Evolutionary conservation across 2,329 filamentous ascomycete species (phyloP).

Genomic region (Rutstroemia sp.): DNA sequence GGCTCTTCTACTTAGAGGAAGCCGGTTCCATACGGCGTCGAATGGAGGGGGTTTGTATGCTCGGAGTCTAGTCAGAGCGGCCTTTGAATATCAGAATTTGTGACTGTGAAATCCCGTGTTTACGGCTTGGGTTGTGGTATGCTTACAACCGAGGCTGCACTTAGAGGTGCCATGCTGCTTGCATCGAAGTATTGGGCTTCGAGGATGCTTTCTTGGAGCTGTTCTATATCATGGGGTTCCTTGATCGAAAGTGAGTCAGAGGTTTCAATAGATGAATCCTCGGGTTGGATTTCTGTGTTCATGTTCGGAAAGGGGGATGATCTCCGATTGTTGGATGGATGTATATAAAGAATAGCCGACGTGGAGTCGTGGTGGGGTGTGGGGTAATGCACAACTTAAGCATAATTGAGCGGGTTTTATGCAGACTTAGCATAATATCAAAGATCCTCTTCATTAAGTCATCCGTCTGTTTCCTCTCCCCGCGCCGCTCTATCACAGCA

Average conservation of each 20-base stretch:
- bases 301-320: neutral
- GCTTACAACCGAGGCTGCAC: conserved; percentile 26
- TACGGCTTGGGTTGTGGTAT: neutral
- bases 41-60: conserved; percentile 55
- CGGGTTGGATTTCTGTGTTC: neutral
- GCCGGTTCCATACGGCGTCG: conserved; percentile 49
- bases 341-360: neutral
- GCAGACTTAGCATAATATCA: neutral
- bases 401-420: neutral
- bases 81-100: conserved; percentile 14
- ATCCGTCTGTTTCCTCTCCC: too few species aligned
- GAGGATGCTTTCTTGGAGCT: conserved; percentile 24
- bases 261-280: neutral
- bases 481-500: too few species aligned
- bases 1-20: conserved; percentile 62
- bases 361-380: conserved; percentile 3
- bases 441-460: neutral
- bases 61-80: conserved; percentile 47
- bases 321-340: neutral
- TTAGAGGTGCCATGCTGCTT: conserved; percentile 28
- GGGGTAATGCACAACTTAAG: neutral
- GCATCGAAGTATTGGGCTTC: conserved; percentile 29
- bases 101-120: too few species aligned
- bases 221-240: conserved; percentile 30
- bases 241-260: neutral